Evolutionary conservation across 148 eudicot species (phyloP), one percentile per base, ranked within the genome.

Genomic region (Rhododendron kiyosumense): DNA sequence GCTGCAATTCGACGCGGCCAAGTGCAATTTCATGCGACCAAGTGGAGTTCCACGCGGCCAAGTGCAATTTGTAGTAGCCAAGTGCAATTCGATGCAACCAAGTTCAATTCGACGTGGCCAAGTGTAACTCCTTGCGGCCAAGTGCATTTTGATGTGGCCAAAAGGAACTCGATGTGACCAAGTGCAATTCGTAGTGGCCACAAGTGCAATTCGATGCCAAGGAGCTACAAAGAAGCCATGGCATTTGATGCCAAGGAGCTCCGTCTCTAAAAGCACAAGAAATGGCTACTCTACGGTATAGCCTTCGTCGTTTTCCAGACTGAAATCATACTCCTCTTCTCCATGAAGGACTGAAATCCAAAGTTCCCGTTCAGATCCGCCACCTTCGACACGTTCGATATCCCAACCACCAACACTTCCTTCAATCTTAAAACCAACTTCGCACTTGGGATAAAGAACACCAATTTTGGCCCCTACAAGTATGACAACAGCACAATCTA

Each of bases 371-470:
- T 84, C 1, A 48, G 45, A 3, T 57, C 81, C 20, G 84, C 89
- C 34, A 43, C 57, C 3, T 81, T 86, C 14, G 82, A 83, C 28
- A 20, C 24, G 15, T 46, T 87, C 30, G 26, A 22, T 20, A 24
- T 51, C 74, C 36, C 34, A 10, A 34, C 81, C 22, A 1, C 51
- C 0, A 77, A 77, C 5, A 78, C 89, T 18, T 79, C 83, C 4
- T 84, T 87, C 67, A 61, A 61, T 61, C n/a, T 61, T 24, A 61
- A 24, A 61, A 20, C 22, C 34, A 67, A 54, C 24, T 84, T 80
- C 43, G 54, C 71, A 57, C 78, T 87, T 32, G 59, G 71, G n/a
- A 73, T 84, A 20, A 87, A 84, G 75, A 87, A 87, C 83, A 28
- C 63, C 83, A 80, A 80, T 6, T 81, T 81, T 4, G 84, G 84